Evolutionary conservation across 352 stramenopile genomes (phyloP), one percentile per base, ranked within the genome.

Genomic region (Pythium phragmiticola): DNA sequence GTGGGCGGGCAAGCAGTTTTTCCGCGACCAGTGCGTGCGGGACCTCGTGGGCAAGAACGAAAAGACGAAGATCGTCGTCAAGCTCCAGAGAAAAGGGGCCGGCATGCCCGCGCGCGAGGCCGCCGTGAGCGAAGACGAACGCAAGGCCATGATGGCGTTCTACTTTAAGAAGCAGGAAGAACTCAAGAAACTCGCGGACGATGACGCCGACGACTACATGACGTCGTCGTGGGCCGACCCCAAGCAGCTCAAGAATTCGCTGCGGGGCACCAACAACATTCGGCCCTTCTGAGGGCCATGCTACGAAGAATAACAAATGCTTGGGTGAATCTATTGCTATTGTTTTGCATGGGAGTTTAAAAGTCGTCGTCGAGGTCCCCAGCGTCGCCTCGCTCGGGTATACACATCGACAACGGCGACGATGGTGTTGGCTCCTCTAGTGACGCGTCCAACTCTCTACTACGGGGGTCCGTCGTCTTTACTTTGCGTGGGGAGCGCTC

Each of bases 111-210:
- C 78, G 39, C 82, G 83, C 21, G 83, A 94, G 63, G 82, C 82
- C 0, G 85, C 71, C 4, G 84, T 98, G 33, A 97, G 81, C 55
- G 95, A 98, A 65, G 94, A 97, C 23, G 96, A 99, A 69, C 88
- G 94, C 51, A 98, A 98, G 77, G 92, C 94, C 33, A 99, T 98
- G 94, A 98, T 98, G 88, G 94, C 92, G 26, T 97, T 97, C 62
- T 98, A 98, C 74, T 95, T 93, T 54, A 92, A 92, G 65, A 94
- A 95, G 66, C 87, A 97, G 60, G 85, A 97, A 60, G 85, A 96
- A 60, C 55, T 92, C 55, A 94, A 97, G 65, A 74, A 84, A 23
- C 76, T 84, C 0, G 87, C 87, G 0, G 82, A 98, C 28, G 79
- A 92, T 43, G 88, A 98, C 54, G 90, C 97, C 19, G 95, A 99